Evolutionary conservation across 495 filamentous ascomycete species (phyloP).

Genomic region (Melanomma pulvis-pyrius): DNA sequence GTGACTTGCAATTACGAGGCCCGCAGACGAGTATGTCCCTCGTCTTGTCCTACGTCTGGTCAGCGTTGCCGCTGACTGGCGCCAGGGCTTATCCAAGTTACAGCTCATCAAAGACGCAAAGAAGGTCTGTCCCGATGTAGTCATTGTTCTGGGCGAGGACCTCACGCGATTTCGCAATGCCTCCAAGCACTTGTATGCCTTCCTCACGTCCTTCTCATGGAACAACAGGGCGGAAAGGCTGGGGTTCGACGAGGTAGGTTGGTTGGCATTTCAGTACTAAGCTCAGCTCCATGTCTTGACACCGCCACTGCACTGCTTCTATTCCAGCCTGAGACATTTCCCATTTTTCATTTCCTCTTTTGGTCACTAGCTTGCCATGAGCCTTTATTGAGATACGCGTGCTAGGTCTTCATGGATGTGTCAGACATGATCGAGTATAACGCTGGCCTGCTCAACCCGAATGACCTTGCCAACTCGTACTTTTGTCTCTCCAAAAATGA

Average conservation of each 20-base stretch:
- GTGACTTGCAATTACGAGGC: slow-evolving; percentile 97
- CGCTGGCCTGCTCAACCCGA: slow-evolving; percentile 64
- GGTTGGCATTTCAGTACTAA: neutral
- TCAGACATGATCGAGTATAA: slow-evolving; percentile 87
- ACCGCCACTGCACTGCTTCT: slow-evolving; percentile 9
- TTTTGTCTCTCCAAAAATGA: slow-evolving; percentile 77
- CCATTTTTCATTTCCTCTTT: neutral
- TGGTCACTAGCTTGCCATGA: neutral
- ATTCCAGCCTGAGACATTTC: slow-evolving; percentile 46
- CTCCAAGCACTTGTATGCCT: slow-evolving; percentile 75
- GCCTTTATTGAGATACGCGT: neutral
- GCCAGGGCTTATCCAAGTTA: slow-evolving; percentile 76
- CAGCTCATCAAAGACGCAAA: slow-evolving; percentile 81
- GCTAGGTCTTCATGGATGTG: slow-evolving; percentile 70
- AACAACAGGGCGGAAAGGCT: slow-evolving; percentile 73
- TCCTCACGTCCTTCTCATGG: slow-evolving; percentile 73
- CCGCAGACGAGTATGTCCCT: slow-evolving; percentile 50
- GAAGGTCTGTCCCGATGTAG: slow-evolving; percentile 77
- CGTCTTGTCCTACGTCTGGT: slow-evolving; percentile 3
- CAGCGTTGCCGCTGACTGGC: slow-evolving; percentile 18
- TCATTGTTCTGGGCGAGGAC: slow-evolving; percentile 86
- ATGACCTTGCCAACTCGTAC: slow-evolving; percentile 68
- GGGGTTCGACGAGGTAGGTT: slow-evolving; percentile 78
- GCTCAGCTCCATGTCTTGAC: slow-evolving; percentile 18
- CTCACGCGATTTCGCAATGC: slow-evolving; percentile 81